These are phyloP conservation scores for Loxodes magnus DNA, from an alignment of 73 alveolate genomes.

Conservation along the genomic window DNA sequence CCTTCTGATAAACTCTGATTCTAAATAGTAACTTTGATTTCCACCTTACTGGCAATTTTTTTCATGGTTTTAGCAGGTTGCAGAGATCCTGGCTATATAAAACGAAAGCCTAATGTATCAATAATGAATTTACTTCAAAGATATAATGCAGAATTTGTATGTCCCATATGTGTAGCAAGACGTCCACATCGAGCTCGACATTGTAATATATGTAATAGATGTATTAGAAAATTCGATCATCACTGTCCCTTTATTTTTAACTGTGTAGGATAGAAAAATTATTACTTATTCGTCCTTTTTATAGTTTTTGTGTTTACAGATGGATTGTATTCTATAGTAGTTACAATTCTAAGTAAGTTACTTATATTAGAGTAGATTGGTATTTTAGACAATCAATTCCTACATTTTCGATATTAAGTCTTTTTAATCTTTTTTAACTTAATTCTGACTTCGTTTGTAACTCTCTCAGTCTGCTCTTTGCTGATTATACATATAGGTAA, in stretches of 20 bases:
- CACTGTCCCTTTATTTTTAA: slow-evolving; percentile 70
- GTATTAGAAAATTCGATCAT: slow-evolving; percentile 55
- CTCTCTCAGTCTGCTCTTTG: slow-evolving; percentile 5
- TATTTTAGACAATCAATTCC: not conserved
- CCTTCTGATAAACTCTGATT: not conserved
- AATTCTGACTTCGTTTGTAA: not conserved
- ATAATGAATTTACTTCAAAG: not conserved
- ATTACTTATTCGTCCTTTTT: slow-evolving; percentile 29
- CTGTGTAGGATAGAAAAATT: slow-evolving; percentile 65
- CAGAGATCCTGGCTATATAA: slow-evolving; percentile 30
- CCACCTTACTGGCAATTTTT: not conserved
- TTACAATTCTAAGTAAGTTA: not conserved
- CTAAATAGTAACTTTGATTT: too few relatives aligned
- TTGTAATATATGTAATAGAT: slow-evolving; percentile 49
- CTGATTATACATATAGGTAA: slow-evolving; percentile 8
- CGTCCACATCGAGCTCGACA: slow-evolving; percentile 47
- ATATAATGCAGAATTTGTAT: slow-evolving; percentile 16
- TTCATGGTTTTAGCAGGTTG: not conserved
- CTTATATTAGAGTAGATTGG: too few relatives aligned
- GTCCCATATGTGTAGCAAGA: slow-evolving; percentile 34
- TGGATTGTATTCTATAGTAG: not conserved
- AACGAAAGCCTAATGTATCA: not conserved
- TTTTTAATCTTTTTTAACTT: not conserved
- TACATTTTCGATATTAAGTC: not conserved
- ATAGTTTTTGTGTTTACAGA: slow-evolving; percentile 5